Evolutionary conservation across 768 basidiomycete species (phyloP).

Genomic region (Solioccasus polychromus): DNA sequence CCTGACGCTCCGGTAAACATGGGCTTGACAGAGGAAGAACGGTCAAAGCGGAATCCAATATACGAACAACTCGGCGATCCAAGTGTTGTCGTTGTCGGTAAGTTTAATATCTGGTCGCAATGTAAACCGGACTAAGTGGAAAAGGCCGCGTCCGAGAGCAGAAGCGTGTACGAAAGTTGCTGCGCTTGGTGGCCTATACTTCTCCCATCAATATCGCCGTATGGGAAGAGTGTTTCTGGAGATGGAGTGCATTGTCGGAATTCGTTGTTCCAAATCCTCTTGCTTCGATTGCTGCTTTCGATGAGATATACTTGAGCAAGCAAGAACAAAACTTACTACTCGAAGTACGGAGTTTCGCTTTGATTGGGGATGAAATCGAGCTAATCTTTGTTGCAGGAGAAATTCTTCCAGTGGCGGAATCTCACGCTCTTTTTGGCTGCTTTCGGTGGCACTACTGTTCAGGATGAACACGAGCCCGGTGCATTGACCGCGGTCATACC

Average conservation of each 20-base stretch:
- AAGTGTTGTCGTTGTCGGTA: constrained; percentile 64
- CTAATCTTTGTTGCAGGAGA: constrained; percentile 47
- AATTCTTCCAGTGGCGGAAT: constrained; percentile 82
- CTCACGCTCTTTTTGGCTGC: constrained; percentile 75
- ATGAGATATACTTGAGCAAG: constrained; percentile 33
- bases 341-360: constrained; percentile 31
- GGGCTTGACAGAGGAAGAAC: constrained; percentile 55
- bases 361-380: not conserved
- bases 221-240: constrained; percentile 80
- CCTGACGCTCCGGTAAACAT: constrained; percentile 52
- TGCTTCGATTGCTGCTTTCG: constrained; percentile 33
- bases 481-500: constrained; percentile 56
- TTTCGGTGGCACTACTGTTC: constrained; percentile 62
- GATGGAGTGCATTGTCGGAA: constrained; percentile 68
- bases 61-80: constrained; percentile 82
- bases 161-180: constrained; percentile 71
- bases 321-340: constrained; percentile 37
- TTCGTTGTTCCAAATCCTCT: constrained; percentile 43
- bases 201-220: constrained; percentile 70
- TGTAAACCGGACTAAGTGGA: constrained; percentile 3
- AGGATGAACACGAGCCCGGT: constrained; percentile 49
- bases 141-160: constrained; percentile 76
- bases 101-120: constrained; percentile 21
- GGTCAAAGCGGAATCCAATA: constrained; percentile 65
- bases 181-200: constrained; percentile 62